Percentiles rank a stretch among this genome's conserved stretches.
These are phyloP conservation scores for Mortierella sp. DNA, from an alignment of 371 early-diverging fungal genomes.

Conservation along the genomic window DNA sequence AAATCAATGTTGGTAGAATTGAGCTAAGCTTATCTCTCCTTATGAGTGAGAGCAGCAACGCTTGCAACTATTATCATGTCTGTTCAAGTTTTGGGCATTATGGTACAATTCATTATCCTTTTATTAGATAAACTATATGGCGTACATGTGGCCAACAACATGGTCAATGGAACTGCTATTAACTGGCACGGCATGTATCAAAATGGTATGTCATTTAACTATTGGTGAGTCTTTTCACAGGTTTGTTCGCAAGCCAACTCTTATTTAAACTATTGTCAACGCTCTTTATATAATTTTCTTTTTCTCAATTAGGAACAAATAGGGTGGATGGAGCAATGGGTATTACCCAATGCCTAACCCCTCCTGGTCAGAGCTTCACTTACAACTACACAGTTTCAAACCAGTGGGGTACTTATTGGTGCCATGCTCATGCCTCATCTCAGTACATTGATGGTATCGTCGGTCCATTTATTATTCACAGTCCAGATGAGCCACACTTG, in stretches of 20 bases:
- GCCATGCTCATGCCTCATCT: constrained; percentile 55
- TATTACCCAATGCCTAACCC: constrained; percentile 56
- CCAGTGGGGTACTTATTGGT: constrained; percentile 62
- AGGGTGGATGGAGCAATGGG: constrained; percentile 50
- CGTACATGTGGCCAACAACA: constrained; percentile 58
- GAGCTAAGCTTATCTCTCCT: no score
- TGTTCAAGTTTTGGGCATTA: no score
- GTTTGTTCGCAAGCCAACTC: no score
- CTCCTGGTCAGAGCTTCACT: constrained; percentile 33
- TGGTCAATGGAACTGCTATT: constrained; percentile 49
- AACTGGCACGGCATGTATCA: constrained; percentile 60
- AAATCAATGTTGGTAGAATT: no score
- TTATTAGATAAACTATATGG: no score
- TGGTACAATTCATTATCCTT: no score
- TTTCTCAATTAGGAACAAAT: constrained; percentile 23
- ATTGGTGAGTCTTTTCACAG: no score
- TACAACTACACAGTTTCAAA: constrained; percentile 53
- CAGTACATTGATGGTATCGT: constrained; percentile 58
- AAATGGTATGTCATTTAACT: constrained; percentile 31
- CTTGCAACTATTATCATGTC: no score
- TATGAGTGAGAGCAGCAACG: no score
- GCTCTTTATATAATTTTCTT: no score
- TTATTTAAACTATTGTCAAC: neutral
- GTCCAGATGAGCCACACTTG: constrained; percentile 56
- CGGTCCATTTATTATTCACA: constrained; percentile 59